These are phyloP conservation scores for Candida anutae DNA, from an alignment of 1,139 yeast genomes.

Conservation along the genomic window DNA sequence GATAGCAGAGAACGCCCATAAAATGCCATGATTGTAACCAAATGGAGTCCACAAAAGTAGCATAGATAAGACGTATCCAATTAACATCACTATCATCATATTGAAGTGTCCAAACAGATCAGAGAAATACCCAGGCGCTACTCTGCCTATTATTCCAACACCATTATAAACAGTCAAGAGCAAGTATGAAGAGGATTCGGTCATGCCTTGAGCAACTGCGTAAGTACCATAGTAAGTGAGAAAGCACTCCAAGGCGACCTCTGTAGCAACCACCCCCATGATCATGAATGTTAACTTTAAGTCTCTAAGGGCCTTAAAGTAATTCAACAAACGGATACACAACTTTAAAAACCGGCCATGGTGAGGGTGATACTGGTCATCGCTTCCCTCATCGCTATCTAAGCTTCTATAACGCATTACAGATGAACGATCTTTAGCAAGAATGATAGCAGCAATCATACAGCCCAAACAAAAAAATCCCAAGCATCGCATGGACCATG, in stretches of 20 bases:
- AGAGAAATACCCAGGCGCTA: conserved; percentile 30
- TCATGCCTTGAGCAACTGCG: conserved; percentile 33
- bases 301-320: conserved; percentile 18
- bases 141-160: conserved; percentile 31
- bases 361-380: too few relatives aligned
- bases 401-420: conserved; percentile 1
- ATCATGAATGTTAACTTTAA: conserved; percentile 20
- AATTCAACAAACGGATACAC: conserved; percentile 11
- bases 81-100: conserved; percentile 29
- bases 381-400: conserved; percentile 2
- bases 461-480: conserved; percentile 26
- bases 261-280: conserved; percentile 38
- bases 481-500: conserved; percentile 28
- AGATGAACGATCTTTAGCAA: conserved; percentile 43
- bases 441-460: conserved; percentile 17
- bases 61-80: conserved; percentile 23
- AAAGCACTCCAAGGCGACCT: conserved; percentile 46
- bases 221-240: conserved; percentile 38
- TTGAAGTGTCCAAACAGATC: conserved; percentile 33
- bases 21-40: conserved; percentile 21
- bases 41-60: conserved; percentile 33
- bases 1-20: conserved; percentile 29
- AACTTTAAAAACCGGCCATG: conserved; percentile 3
- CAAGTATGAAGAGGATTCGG: conserved; percentile 28
- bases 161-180: conserved; percentile 34